Evolutionary conservation across 176 grass and related monocot genomes (phyloP), one percentile per base, ranked within the genome.

Genomic region (Elymus sibiricus): DNA sequence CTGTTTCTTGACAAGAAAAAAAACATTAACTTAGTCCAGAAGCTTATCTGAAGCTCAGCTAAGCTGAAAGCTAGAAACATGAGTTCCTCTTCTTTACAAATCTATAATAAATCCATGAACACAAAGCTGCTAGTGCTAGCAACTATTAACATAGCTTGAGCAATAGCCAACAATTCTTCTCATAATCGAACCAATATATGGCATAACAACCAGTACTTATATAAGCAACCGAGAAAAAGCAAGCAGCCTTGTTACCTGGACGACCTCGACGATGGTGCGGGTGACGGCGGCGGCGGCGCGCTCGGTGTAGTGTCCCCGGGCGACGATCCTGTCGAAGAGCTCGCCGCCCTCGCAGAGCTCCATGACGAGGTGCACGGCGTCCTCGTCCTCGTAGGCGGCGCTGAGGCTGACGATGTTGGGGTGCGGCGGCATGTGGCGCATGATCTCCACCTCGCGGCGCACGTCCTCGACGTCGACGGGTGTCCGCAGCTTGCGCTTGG

Each of bases 271-370:
- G 83, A 99, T 95, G 76, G 94, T 99, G 28, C 92, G 90, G 40
- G 80, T 91, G 86, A 99, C 94, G 24, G 81, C 90, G 6, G 97
- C 92, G 1, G 97, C 97, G 34, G 97, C 94, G 29, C 94, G 87
- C 87, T 99, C 97, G 35, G 94, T 99, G 87, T 99, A 99, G 63
- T 93, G 94, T 0, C 97, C 97, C 27, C 92, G 68, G 0, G 97
- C 94, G 40, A 97, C 94, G 82, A 99, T 99, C 79, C 97, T 76
- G 79, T 99, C 97, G 68, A 99, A 99, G 40, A 99, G 88, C 87
- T 99, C 97, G 40, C 97, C 97, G 40, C 97, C 97, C 83, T 99
- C 94, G 60, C 97, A 99, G 39, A 99, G 90, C 90, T 99, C 97
- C 97, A 99, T 99, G 81, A 99, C 89, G 31, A 99, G 82, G 79